Conservation (phyloP, 345 rosid genomes). For the Ailanthus altissimus region DNA sequence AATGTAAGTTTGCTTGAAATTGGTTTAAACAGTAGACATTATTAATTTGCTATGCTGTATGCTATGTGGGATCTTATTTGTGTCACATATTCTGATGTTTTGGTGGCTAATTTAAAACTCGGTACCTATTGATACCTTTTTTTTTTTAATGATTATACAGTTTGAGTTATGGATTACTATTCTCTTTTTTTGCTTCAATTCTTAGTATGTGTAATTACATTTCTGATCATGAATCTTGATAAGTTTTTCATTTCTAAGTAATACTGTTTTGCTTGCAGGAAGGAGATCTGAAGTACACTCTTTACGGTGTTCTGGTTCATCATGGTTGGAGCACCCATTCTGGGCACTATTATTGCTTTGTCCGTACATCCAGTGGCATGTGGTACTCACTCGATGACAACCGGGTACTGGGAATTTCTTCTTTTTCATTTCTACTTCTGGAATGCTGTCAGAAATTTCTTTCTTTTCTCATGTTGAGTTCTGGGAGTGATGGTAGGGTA, state of each 20-base stretch:
- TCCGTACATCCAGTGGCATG: constrained; percentile 88
- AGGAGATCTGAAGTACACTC: constrained; percentile 83
- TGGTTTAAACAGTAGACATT: too few species aligned
- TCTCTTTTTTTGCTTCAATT: constrained; percentile 8
- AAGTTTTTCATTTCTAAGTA: neutral
- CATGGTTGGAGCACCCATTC: constrained; percentile 84
- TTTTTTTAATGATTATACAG: neutral
- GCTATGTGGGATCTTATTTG: too few species aligned
- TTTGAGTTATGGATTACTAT: neutral
- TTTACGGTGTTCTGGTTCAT: constrained; percentile 93
- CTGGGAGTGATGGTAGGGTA: constrained; percentile 20
- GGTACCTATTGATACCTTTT: too few species aligned
- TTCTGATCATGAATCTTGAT: neutral
- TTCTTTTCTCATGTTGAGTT: constrained; percentile 9
- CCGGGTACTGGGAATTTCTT: constrained; percentile 46
- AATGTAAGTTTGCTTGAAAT: too few species aligned
- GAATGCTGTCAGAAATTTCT: constrained; percentile 16
- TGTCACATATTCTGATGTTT: too few species aligned
- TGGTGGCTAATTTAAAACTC: too few species aligned
- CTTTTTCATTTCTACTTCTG: constrained; percentile 21
- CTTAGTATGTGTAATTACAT: neutral
- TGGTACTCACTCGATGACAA: constrained; percentile 97
- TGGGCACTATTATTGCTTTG: constrained; percentile 89
- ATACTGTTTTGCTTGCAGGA: constrained; percentile 52
- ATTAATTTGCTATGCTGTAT: too few species aligned